These are phyloP conservation scores for Scutellaria galericulata DNA, from an alignment of 257 asterid genomes.

Conservation along the genomic window DNA sequence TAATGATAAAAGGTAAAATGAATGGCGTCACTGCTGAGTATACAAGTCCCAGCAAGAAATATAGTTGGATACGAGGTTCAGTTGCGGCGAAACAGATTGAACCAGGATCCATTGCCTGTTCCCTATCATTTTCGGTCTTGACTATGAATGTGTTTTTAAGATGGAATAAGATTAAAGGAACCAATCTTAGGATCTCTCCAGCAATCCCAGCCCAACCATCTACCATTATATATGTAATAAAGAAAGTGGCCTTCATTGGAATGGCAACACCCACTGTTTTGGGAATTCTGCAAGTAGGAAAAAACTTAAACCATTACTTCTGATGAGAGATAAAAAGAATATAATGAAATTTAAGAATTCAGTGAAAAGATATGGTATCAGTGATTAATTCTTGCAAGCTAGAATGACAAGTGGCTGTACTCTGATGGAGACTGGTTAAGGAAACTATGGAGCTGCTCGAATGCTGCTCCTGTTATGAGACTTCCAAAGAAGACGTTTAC, in stretches of 20 bases:
- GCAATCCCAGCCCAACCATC: conserved; percentile 99
- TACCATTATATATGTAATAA: conserved; percentile 88
- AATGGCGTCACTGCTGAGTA: conserved; percentile 79
- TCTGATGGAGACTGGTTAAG: conserved; percentile 79
- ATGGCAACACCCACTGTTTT: conserved; percentile 85
- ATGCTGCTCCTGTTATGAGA: conserved; percentile 85
- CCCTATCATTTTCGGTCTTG: conserved; percentile 87
- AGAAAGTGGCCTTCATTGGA: conserved; percentile 96
- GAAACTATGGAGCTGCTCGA: conserved; percentile 80
- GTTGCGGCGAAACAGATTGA: conserved; percentile 55
- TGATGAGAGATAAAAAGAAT: not conserved
- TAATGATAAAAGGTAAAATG: conserved; percentile 79
- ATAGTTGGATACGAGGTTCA: conserved; percentile 88
- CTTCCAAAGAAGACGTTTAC: conserved; percentile 94
- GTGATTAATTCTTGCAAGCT: conserved; percentile 2
- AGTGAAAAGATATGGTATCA: not conserved
- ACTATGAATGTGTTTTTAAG: conserved; percentile 83
- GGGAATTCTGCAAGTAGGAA: conserved; percentile 68
- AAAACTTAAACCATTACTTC: conserved; percentile 21
- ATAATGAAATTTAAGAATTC: conserved; percentile 4
- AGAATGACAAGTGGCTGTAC: conserved; percentile 44
- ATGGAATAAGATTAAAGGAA: conserved; percentile 73
- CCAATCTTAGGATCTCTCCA: conserved; percentile 80
- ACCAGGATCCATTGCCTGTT: conserved; percentile 92
- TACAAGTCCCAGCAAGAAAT: conserved; percentile 84